These are phyloP conservation scores for Achaetomiella virescens DNA, from an alignment of 495 filamentous ascomycete species.

Conservation along the genomic window DNA sequence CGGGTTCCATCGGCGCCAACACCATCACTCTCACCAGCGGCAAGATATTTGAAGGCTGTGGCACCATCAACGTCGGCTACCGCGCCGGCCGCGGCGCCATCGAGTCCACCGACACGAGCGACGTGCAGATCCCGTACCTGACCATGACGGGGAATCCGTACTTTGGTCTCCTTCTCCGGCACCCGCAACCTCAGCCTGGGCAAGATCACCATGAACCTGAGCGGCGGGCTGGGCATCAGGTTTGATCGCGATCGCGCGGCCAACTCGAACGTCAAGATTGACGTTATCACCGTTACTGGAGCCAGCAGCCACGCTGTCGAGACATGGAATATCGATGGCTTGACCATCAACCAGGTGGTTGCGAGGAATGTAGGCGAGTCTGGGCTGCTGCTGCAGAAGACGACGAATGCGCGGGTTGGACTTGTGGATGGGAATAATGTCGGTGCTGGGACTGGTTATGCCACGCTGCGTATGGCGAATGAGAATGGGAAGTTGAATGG, in stretches of 20 bases:
- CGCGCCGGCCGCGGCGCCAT: constrained; percentile 38
- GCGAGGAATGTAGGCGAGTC: constrained; percentile 41
- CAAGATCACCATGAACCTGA: constrained; percentile 40
- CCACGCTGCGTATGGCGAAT: constrained; percentile 43
- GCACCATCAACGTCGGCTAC: constrained; percentile 41
- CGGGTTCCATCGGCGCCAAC: constrained; percentile 49
- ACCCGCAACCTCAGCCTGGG: constrained; percentile 34
- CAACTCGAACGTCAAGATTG: constrained; percentile 41
- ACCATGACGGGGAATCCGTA: constrained; percentile 43
- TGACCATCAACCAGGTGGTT: constrained; percentile 36
- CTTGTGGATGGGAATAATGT: constrained; percentile 45
- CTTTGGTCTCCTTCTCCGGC: constrained; percentile 42
- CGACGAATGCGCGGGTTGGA: constrained; percentile 35
- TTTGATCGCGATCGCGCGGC: constrained; percentile 40
- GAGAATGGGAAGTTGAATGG: constrained; percentile 39
- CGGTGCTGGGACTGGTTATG: constrained; percentile 38
- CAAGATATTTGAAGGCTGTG: constrained; percentile 44
- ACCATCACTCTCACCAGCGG: constrained; percentile 43
- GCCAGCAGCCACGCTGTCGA: constrained; percentile 42
- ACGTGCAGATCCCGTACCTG: constrained; percentile 40
- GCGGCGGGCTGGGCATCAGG: constrained; percentile 41
- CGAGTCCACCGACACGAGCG: constrained; percentile 31
- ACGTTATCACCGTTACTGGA: constrained; percentile 36
- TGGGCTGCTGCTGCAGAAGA: constrained; percentile 39
- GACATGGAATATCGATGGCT: constrained; percentile 43